phyloP scores from a whole-genome alignment of 2,329 filamentous ascomycete genomes.

The Calonectria hongkongensis region DNA sequence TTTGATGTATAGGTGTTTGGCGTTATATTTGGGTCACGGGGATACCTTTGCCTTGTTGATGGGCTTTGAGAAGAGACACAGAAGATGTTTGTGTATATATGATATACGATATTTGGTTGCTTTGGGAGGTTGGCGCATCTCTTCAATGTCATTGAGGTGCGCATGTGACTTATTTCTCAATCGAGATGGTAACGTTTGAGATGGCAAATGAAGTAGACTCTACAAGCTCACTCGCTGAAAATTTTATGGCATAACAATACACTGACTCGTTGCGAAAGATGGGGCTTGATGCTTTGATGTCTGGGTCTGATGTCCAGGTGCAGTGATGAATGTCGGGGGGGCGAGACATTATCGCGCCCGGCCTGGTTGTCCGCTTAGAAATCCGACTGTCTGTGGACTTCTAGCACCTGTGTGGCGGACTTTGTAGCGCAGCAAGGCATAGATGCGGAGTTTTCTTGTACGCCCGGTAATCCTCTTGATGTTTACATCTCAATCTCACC shows the following conservation, averaged over 20 bases:
- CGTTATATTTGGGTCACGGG: constrained; percentile 27
- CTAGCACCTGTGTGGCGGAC: constrained; percentile 34
- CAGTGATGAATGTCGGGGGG: neutral
- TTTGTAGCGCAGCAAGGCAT: constrained; percentile 27
- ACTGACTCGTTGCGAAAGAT: neutral
- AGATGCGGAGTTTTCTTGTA: constrained; percentile 40
- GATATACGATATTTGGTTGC: constrained; percentile 1
- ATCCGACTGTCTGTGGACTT: constrained; percentile 23
- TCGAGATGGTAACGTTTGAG: constrained; percentile 2
- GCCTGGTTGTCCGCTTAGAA: constrained; percentile 29
- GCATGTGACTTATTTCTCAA: constrained; percentile 19
- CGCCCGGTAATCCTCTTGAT: neutral
- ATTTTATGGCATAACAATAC: neutral
- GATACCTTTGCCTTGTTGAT: constrained; percentile 36
- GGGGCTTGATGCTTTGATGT: neutral
- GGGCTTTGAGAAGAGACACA: constrained; percentile 20
- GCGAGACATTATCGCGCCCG: constrained; percentile 5
- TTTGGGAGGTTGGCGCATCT: neutral
- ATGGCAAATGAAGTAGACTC: neutral
- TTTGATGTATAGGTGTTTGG: constrained; percentile 28
- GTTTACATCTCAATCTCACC: neutral
- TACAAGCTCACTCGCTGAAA: neutral
- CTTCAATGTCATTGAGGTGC: neutral
- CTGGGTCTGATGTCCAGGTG: neutral
- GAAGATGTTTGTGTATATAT: constrained; percentile 11